Conservation (phyloP, 805 yeast species). For the Metschnikowia anglica region DNA sequence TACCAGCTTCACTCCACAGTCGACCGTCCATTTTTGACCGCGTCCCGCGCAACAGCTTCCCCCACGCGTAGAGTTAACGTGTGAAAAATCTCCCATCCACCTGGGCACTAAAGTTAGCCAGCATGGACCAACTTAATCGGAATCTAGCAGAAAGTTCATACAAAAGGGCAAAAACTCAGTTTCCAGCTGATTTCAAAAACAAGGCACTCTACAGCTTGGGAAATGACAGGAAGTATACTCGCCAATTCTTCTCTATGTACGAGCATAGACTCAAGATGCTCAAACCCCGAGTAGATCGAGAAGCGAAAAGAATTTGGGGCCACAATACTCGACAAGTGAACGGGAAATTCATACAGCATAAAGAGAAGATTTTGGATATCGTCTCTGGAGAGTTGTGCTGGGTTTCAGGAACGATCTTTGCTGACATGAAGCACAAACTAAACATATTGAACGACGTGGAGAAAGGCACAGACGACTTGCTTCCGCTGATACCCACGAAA, state of each 20-base stretch:
- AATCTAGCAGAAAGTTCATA: conserved; percentile 2
- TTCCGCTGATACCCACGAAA: conserved; percentile 40
- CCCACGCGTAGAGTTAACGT: too few species aligned
- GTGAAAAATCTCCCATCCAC: not conserved
- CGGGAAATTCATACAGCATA: conserved; percentile 32
- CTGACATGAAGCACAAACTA: conserved; percentile 83
- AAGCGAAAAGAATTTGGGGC: conserved; percentile 54
- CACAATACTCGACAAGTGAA: conserved; percentile 37
- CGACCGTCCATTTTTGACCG: too few species aligned
- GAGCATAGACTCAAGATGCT: conserved; percentile 37
- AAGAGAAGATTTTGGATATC: conserved; percentile 57
- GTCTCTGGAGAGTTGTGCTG: conserved; percentile 62
- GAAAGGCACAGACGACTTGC: conserved; percentile 50
- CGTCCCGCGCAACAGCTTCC: too few species aligned
- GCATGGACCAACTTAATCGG: conserved; percentile 12
- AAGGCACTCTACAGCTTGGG: conserved; percentile 23
- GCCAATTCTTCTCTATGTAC: conserved; percentile 46
- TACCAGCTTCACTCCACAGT: too few species aligned
- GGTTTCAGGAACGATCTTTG: conserved; percentile 83
- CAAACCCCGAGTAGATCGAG: conserved; percentile 32
- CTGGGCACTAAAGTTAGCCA: not conserved
- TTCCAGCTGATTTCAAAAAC: conserved; percentile 12
- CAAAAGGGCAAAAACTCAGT: not conserved
- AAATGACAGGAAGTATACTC: conserved; percentile 32
- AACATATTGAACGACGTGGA: conserved; percentile 81